Evolutionary conservation across 2,329 filamentous ascomycete species (phyloP).

Genomic region (Dactylellina parvicollis): DNA sequence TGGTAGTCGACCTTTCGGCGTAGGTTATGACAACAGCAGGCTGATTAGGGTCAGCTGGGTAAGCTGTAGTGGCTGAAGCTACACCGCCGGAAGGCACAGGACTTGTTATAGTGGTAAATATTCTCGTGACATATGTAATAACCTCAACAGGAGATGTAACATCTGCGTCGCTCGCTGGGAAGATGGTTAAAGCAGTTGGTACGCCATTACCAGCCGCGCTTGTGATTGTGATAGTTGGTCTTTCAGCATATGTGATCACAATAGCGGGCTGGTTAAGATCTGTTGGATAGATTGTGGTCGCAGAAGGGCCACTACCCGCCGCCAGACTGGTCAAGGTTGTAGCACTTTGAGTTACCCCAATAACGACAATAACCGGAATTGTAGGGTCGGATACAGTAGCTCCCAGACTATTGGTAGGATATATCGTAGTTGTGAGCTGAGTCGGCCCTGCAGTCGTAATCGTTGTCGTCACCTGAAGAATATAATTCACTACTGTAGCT

Average conservation of each 20-base stretch:
- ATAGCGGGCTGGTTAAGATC: neutral
- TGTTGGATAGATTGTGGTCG: neutral
- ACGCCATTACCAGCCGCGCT: neutral
- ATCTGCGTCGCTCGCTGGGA: neutral
- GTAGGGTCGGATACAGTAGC: too few relatives aligned
- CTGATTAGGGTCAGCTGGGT: neutral
- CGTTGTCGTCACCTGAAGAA: neutral
- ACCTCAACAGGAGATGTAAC: neutral
- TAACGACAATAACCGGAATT: too few relatives aligned
- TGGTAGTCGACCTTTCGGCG: neutral
- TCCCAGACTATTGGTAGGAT: too few relatives aligned
- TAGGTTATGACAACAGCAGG: neutral
- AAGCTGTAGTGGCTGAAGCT: neutral
- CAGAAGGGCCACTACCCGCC: neutral
- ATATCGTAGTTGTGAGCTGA: too few relatives aligned
- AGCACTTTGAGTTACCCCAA: too few relatives aligned
- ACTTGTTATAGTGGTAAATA: neutral
- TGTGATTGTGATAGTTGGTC: neutral
- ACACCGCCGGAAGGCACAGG: neutral
- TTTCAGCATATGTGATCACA: neutral
- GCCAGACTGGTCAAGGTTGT: too few relatives aligned
- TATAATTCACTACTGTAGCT: neutral
- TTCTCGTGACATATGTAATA: neutral
- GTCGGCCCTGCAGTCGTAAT: neutral
- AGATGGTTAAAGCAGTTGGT: neutral